These are phyloP conservation scores for Anthoceros angustus DNA, from an alignment of 225 moss, liverwort and hornwort species.

Conservation along the genomic window DNA sequence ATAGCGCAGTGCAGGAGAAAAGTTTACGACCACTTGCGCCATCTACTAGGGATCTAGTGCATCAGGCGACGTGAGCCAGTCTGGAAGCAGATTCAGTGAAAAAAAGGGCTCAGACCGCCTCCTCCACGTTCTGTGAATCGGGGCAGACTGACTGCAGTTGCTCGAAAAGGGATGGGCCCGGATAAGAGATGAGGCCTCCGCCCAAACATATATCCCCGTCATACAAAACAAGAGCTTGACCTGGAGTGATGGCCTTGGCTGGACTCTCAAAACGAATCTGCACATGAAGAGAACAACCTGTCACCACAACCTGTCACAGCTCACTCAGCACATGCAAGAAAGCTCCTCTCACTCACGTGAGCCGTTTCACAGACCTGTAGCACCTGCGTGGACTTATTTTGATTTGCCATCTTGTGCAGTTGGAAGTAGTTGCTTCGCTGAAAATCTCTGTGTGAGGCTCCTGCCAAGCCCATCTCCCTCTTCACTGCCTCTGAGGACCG, in stretches of 20 bases:
- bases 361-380: background rate
- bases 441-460: conserved; percentile 30
- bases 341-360: background rate
- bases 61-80: too few relatives aligned
- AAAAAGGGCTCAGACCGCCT: background rate
- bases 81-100: too few relatives aligned
- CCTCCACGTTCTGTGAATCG: conserved; percentile 14
- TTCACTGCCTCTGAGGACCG: conserved; percentile 18
- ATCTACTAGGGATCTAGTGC: too few relatives aligned
- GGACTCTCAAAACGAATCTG: conserved; percentile 65
- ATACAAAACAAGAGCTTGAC: conserved; percentile 84
- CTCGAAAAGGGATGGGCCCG: conserved; percentile 68
- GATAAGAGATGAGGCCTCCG: conserved; percentile 45
- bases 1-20: too few relatives aligned
- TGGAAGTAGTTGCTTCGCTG: conserved; percentile 46
- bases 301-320: too few relatives aligned
- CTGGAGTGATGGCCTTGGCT: conserved; percentile 79
- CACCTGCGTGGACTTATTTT: background rate
- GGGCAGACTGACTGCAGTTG: background rate
- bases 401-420: conserved; percentile 12
- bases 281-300: background rate
- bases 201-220: conserved; percentile 81
- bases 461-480: conserved; percentile 41
- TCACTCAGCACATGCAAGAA: background rate
- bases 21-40: too few relatives aligned